A percentile compares a stretch with the other conserved stretches of the same genome.
phyloP scores from a whole-genome alignment of 495 filamentous ascomycete genomes.

The Poronia punctata region DNA sequence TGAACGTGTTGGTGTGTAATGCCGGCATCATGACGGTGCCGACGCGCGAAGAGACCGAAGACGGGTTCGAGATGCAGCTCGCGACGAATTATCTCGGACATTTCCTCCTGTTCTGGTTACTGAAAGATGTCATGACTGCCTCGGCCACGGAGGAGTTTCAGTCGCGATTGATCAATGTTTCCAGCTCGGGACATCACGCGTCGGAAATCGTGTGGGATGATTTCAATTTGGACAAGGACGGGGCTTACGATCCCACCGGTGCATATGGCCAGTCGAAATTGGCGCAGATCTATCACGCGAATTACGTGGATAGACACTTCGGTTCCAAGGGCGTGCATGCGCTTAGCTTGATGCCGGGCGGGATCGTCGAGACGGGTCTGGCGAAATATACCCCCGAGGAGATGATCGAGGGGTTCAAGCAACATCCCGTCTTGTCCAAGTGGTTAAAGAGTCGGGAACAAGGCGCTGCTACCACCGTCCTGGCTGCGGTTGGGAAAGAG shows the following conservation, averaged over 20 bases:
- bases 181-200: slow-evolving; percentile 33
- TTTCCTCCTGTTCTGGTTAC: slow-evolving; percentile 42
- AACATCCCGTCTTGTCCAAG: slow-evolving; percentile 13
- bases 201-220: slow-evolving; percentile 7
- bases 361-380: slow-evolving; percentile 16
- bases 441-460: slow-evolving; percentile 34
- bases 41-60: slow-evolving; percentile 23
- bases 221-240: slow-evolving; percentile 16
- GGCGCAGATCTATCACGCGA: slow-evolving; percentile 36
- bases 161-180: slow-evolving; percentile 38
- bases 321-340: slow-evolving; percentile 33
- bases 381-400: slow-evolving; percentile 17
- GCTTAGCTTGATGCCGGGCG: slow-evolving; percentile 35
- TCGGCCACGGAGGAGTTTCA: slow-evolving; percentile 27
- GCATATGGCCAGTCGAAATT: slow-evolving; percentile 35
- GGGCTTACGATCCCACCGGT: slow-evolving; percentile 29
- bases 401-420: slow-evolving; percentile 14
- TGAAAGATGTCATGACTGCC: slow-evolving; percentile 31
- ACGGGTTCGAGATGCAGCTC: slow-evolving; percentile 41
- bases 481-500: slow-evolving; percentile 33
- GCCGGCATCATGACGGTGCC: slow-evolving; percentile 36
- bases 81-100: slow-evolving; percentile 40
- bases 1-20: slow-evolving; percentile 21
- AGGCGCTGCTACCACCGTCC: slow-evolving; percentile 42
- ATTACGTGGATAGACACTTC: slow-evolving; percentile 36